A percentile compares a stretch with the other conserved stretches of the same genome.
These are phyloP conservation scores for Tricholoma bakamatsutake DNA, from an alignment of 768 basidiomycete species.

Conservation along the genomic window DNA sequence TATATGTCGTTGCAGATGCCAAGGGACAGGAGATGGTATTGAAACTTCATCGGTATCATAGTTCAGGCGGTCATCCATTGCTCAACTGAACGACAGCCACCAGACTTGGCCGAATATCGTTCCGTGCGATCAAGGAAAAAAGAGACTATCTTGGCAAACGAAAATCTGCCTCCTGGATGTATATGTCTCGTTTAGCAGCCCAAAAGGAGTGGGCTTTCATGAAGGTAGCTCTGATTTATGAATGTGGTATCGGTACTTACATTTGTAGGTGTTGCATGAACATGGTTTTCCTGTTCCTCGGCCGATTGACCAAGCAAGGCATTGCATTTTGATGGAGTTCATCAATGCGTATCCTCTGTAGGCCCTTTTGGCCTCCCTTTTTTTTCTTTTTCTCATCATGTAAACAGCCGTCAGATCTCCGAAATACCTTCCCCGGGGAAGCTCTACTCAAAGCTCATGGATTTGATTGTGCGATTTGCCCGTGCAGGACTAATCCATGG, in stretches of 20 bases:
- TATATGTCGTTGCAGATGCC: slow-evolving; percentile 83
- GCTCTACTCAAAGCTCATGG: slow-evolving; percentile 90
- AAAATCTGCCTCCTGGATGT: slow-evolving; percentile 98
- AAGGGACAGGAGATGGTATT: slow-evolving; percentile 85
- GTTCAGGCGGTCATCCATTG: background rate
- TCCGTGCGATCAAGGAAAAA: slow-evolving; percentile 94
- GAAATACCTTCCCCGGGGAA: slow-evolving; percentile 82
- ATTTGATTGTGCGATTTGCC: slow-evolving; percentile 92
- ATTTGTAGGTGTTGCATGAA: slow-evolving; percentile 74
- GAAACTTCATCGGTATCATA: slow-evolving; percentile 82
- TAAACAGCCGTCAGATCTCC: slow-evolving; percentile 74
- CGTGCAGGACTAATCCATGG: slow-evolving; percentile 95
- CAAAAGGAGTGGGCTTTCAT: slow-evolving; percentile 99
- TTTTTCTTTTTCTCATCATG: slow-evolving; percentile 2
- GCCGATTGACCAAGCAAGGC: slow-evolving; percentile 92
- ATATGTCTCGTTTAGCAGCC: slow-evolving; percentile 93
- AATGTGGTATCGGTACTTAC: background rate
- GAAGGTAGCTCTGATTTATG: slow-evolving; percentile 55
- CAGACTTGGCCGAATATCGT: slow-evolving; percentile 95
- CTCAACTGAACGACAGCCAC: background rate
- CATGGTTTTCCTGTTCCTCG: slow-evolving; percentile 90
- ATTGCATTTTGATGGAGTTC: slow-evolving; percentile 94
- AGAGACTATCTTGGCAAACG: slow-evolving; percentile 95
- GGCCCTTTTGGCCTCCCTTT: slow-evolving; percentile 7
- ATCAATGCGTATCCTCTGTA: slow-evolving; percentile 94